Evolutionary conservation across 2,329 filamentous ascomycete genomes (phyloP).

Genomic region (Aureobasidium subglaciale): DNA sequence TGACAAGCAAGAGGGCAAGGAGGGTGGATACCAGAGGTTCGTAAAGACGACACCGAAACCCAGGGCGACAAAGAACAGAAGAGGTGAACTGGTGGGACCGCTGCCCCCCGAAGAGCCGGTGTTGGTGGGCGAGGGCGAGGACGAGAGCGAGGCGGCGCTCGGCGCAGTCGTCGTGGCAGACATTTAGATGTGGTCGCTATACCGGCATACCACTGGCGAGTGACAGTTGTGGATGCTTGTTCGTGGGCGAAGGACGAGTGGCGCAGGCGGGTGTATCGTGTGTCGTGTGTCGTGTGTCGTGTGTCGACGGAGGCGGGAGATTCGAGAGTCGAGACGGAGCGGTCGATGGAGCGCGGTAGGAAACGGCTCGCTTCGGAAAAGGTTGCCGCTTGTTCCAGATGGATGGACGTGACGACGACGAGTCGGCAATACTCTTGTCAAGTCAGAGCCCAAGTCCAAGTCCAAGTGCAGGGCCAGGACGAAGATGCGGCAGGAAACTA

Average conservation of each 20-base stretch:
- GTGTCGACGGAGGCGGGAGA: background rate
- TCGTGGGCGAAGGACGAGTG: background rate
- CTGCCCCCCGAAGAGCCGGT: constrained; percentile 26
- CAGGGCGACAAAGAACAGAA: constrained; percentile 89
- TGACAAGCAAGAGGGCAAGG: background rate
- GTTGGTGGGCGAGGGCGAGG: constrained; percentile 20
- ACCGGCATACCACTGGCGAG: constrained; percentile 3
- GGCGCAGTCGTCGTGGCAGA: constrained; percentile 12
- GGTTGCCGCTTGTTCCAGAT: background rate
- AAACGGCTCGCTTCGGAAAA: background rate
- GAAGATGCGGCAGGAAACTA: background rate
- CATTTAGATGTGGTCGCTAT: background rate
- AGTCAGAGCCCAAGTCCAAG: too few relatives aligned
- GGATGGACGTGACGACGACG: background rate
- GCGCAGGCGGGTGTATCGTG: too few relatives aligned
- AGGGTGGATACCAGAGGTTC: constrained; percentile 81
- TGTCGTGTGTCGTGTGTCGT: too few relatives aligned
- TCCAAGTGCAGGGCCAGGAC: too few relatives aligned
- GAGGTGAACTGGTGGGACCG: constrained; percentile 60
- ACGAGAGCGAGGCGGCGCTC: background rate
- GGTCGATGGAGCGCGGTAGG: background rate
- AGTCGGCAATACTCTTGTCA: too few relatives aligned
- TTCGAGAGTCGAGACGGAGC: background rate
- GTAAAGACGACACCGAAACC: constrained; percentile 98
- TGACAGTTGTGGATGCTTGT: too few relatives aligned